Base-by-base conservation (phyloP, 108 stramenopile species). In the Schizochytrium sp. region DNA sequence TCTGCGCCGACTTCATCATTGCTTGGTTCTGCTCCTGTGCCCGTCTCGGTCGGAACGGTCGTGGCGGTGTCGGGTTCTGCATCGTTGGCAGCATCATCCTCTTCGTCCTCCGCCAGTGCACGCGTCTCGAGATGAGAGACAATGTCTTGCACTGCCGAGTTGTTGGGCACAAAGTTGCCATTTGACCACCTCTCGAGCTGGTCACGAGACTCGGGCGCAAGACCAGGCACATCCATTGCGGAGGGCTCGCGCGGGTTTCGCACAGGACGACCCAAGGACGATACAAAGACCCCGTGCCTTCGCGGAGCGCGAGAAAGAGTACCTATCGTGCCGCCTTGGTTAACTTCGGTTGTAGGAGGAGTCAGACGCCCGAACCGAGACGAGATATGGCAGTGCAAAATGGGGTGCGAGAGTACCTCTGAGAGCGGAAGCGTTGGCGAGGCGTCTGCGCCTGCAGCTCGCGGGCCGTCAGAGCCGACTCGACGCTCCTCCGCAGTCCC, bases 121-220 rank as follows among this genome's bases (percentile, higher is more conserved):
- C 3, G 51, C 4, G 44, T 18, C 51, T 47, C 4, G 14, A 83
- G 51, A 83, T 53, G 76, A 34, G 76, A 6, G 48, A 83, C 76
- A 4, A 83, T 53, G 1, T 83, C 76, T 6, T 18, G 51, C 25
- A 83, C 76, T 8, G 76, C 6, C 6, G 23, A n/a, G n/a, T 43
- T 6, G 28, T 83, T 28, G 12, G 76, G 6, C 16, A 28, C 10
- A 47, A 53, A 53, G 12, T 53, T 53, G 3, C 76, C 76, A 83
- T 83, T 83, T 53, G 76, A 47, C 76, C 76, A 83, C 16, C 76
- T 43, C 51, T 47, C 51, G 51, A 83, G 76, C 51, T 83, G 76
- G 76, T 83, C 76, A 8, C 51, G 45, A 6, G 76, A 28, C 76
- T 53, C 76, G 28, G 51, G 48, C 6, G 76, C 63, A 8, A 69